phyloP scores from a whole-genome alignment of 2,329 filamentous ascomycete genomes.

The Fusarium albosuccineum region DNA sequence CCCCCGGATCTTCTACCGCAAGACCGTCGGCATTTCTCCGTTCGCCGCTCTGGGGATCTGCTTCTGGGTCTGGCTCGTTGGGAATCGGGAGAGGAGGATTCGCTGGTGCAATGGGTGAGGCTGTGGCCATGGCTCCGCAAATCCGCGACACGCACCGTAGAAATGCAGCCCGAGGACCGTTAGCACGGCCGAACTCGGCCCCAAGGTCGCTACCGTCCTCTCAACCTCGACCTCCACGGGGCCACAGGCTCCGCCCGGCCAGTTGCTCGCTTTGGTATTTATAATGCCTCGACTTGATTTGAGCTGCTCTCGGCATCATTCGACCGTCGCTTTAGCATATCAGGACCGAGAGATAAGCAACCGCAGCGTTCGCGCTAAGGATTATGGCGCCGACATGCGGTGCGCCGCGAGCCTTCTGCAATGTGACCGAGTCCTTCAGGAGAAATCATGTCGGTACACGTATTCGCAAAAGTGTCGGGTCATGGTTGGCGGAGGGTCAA shows the following conservation, averaged over 20 bases:
- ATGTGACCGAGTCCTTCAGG: conserved; percentile 22
- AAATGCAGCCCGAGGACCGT: conserved; percentile 24
- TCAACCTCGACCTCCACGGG: conserved; percentile 23
- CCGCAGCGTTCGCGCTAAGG: conserved; percentile 39
- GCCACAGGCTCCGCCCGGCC: conserved; percentile 40
- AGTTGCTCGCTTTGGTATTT: conserved; percentile 46
- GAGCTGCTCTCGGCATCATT: conserved; percentile 35
- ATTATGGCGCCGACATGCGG: conserved; percentile 34
- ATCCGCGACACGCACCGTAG: conserved; percentile 25
- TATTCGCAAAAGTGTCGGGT: conserved; percentile 12
- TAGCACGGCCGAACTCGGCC: conserved; percentile 43
- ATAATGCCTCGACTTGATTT: conserved; percentile 48
- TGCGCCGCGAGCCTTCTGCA: conserved; percentile 20
- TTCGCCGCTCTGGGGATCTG: conserved; percentile 10
- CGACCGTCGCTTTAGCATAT: conserved; percentile 32
- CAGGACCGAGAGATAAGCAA: conserved; percentile 42
- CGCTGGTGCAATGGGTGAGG: conserved; percentile 25
- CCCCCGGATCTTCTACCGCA: conserved; percentile 29
- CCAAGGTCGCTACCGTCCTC: conserved; percentile 19
- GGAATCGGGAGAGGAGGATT: conserved; percentile 31
- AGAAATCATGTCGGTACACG: conserved; percentile 2
- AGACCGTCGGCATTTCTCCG: conserved; percentile 31
- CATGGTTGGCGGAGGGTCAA: conserved; percentile 34
- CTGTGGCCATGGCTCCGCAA: conserved; percentile 37
- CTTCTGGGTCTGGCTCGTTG: conserved; percentile 19